Base-by-base conservation (phyloP, 192 early-diverging fungal genomes). In the Backusella morwellensis region DNA sequence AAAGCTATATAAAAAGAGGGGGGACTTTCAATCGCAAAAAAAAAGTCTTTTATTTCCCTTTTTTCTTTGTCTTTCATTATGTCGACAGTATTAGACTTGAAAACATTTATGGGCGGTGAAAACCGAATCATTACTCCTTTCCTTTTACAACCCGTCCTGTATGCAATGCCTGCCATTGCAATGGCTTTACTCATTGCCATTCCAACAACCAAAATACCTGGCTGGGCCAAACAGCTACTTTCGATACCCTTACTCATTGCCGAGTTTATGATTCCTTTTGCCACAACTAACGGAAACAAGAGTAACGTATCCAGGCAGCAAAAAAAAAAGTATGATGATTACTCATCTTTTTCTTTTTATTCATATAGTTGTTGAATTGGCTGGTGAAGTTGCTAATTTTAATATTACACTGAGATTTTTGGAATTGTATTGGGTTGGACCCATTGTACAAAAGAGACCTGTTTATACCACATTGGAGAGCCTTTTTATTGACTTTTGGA, bases 221-320 rank as follows among this genome's bases (percentile, higher is more conserved):
- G 42, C 11, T 23, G 29, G 15, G 66, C 17, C 29, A 78, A 78
- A 34, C 77, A 78, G n/a, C 54, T 66, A 19, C 15, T 78, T 2
- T 42, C 77, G 3, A 68, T 78, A 14, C 77, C 77, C 19, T 52
- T 78, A 14, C 66, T 78, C 9, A n/a, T 74, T 9, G 66, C 72
- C 8, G 56, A 74, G 3, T 42, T 74, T 19, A 21, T 78, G 2
- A 56, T 54, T 26, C 72, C 77, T 29, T 34, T 78, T 36, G 40
- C 29, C 1, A 74, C 74, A 26, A 74, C 72, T 36, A 74, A 56
- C 42, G 52, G 41, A 15, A 29, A 63, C 42, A 78, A 42, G 34
- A n/a, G 54, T 72, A 77, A 77, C 4, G 42, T 7, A 21, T 44
- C 42, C 14, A n/a, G 5, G 47, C 47, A 19, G 6, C 19, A 50